phyloP scores from a whole-genome alignment of 2,329 filamentous ascomycete genomes.

The Dactylella cylindrospora region DNA sequence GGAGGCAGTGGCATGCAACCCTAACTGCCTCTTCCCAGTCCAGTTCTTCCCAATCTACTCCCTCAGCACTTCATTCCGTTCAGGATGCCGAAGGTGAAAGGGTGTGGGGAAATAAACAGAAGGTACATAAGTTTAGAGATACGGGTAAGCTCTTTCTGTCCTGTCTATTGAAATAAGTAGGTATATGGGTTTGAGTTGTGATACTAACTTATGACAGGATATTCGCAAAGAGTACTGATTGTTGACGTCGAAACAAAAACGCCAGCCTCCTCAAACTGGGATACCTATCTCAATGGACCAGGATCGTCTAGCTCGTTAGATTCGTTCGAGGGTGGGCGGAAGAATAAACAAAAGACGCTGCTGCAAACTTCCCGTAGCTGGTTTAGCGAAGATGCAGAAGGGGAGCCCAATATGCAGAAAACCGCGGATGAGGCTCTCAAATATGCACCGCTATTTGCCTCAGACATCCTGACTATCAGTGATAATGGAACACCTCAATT shows the following conservation, averaged over 20 bases:
- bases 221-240: background rate
- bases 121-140: background rate
- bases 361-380: background rate
- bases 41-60: background rate
- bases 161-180: too few species aligned
- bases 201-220: too few species aligned
- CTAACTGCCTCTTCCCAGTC: background rate
- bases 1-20: background rate
- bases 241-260: too few species aligned
- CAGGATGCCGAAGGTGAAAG: too few species aligned
- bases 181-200: too few species aligned
- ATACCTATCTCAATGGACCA: too few species aligned
- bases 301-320: too few species aligned
- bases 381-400: background rate
- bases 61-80: background rate
- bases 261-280: too few species aligned
- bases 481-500: slow-evolving; percentile 5
- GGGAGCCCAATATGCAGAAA: background rate
- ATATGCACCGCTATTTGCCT: slow-evolving; percentile 21
- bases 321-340: background rate
- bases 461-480: slow-evolving; percentile 6
- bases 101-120: too few species aligned
- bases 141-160: background rate
- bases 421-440: background rate
- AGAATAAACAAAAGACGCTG: background rate